phyloP scores from a whole-genome alignment of 73 alveolate genomes.

The Durusdinium trenchii region DNA sequence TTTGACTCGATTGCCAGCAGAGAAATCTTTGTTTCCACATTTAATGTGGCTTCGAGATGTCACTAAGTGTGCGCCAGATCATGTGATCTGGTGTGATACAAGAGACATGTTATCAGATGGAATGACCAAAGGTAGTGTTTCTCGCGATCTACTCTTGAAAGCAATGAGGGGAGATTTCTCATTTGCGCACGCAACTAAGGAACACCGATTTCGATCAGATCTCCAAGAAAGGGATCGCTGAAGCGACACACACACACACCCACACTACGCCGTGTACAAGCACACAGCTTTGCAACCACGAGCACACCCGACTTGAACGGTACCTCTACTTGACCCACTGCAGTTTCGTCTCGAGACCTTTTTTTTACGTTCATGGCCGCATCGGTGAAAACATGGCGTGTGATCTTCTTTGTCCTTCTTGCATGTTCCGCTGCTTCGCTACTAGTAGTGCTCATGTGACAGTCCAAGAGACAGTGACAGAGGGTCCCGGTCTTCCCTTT shows the following conservation, averaged over 20 bases:
- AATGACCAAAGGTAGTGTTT: background rate
- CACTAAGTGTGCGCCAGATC: background rate
- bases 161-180: background rate
- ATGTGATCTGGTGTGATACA: conserved; percentile 16
- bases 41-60: conserved; percentile 1
- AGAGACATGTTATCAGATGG: conserved; percentile 25
- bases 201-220: background rate
- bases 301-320: conserved; percentile 5
- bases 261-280: too few relatives aligned
- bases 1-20: background rate
- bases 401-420: too few relatives aligned
- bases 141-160: background rate
- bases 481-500: too few relatives aligned
- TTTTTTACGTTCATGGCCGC: too few relatives aligned
- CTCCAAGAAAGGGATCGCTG: too few relatives aligned
- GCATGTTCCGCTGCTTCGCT: too few relatives aligned
- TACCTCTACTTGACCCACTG: too few relatives aligned
- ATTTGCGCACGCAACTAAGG: background rate
- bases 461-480: too few relatives aligned
- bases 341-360: too few relatives aligned
- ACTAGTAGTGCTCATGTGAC: too few relatives aligned
- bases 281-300: background rate
- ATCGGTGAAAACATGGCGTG: too few relatives aligned
- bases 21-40: background rate
- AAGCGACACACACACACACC: too few relatives aligned